phyloP scores from a whole-genome alignment of 352 stramenopile species.

The Globisporangium camurandrum region DNA sequence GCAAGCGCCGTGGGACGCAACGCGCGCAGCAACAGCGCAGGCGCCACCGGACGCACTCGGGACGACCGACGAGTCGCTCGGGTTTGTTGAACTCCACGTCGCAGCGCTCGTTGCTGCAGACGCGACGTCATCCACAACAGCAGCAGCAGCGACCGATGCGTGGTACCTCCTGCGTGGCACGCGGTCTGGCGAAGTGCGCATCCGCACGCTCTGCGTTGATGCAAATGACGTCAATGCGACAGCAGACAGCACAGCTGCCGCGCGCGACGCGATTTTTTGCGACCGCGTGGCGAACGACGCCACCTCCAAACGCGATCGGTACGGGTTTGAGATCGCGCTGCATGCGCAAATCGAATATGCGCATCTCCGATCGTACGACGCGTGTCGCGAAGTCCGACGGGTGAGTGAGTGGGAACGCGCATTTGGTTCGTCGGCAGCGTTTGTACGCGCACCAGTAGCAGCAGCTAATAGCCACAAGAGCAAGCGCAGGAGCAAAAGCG shows the following conservation, averaged over 20 bases:
- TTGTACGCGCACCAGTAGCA: slow-evolving; percentile 9
- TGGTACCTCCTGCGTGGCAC: slow-evolving; percentile 52
- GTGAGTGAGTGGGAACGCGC: slow-evolving; percentile 51
- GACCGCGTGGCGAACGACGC: slow-evolving; percentile 25
- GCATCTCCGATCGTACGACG: slow-evolving; percentile 63
- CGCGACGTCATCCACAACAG: no score
- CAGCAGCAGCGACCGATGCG: slow-evolving; percentile 47
- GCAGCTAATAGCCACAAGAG: no score
- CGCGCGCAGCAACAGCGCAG: not conserved
- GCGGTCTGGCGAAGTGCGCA: slow-evolving; percentile 50
- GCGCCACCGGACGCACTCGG: slow-evolving; percentile 1
- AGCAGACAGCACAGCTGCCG: not conserved
- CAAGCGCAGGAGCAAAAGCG: slow-evolving; percentile 16
- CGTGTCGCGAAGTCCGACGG: slow-evolving; percentile 63
- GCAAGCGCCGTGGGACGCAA: not conserved
- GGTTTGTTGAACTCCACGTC: slow-evolving; percentile 43
- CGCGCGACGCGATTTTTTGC: slow-evolving; percentile 30
- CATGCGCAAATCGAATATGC: slow-evolving; percentile 30
- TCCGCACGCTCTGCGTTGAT: slow-evolving; percentile 49
- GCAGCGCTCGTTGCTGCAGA: slow-evolving; percentile 25
- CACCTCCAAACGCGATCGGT: slow-evolving; percentile 39
- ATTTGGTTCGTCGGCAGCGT: slow-evolving; percentile 39
- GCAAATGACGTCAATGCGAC: slow-evolving; percentile 7
- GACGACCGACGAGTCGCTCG: slow-evolving; percentile 36
- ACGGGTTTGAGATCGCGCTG: slow-evolving; percentile 58